Conservation (phyloP, 192 early-diverging fungal species). For the Podila epigama region DNA sequence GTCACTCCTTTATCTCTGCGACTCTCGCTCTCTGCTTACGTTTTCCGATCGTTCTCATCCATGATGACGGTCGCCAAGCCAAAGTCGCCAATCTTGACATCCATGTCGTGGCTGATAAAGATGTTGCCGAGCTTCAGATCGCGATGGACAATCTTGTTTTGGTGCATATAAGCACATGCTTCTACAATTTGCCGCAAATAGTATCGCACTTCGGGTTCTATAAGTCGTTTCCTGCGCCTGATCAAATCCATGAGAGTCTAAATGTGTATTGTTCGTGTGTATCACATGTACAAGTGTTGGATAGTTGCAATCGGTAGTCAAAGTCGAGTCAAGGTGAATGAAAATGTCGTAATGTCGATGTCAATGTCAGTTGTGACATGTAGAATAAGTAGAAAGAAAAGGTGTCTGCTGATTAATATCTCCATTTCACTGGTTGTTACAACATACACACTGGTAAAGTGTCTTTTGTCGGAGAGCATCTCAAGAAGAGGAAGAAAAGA, state of each 20-base stretch:
- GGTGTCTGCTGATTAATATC: neutral
- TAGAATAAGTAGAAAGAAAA: neutral
- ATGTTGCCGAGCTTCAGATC: conserved; percentile 97
- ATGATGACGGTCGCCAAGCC: conserved; percentile 88
- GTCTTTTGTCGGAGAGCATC: too few relatives aligned
- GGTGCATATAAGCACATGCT: conserved; percentile 85
- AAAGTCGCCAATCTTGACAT: conserved; percentile 95
- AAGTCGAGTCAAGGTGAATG: too few relatives aligned
- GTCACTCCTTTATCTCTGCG: neutral
- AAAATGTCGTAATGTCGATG: too few relatives aligned
- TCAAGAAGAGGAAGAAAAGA: neutral
- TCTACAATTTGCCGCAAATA: conserved; percentile 84
- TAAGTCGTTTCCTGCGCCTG: conserved; percentile 75
- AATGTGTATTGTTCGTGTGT: too few relatives aligned
- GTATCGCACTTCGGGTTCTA: conserved; percentile 90
- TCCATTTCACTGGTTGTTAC: too few relatives aligned
- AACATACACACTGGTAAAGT: too few relatives aligned
- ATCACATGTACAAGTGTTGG: too few relatives aligned
- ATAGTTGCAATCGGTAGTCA: too few relatives aligned
- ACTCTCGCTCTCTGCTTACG: too few relatives aligned
- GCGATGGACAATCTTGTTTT: conserved; percentile 83
- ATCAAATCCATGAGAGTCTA: conserved; percentile 89
- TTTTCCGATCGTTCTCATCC: conserved; percentile 84
- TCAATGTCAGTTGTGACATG: too few relatives aligned
- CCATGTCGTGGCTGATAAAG: conserved; percentile 81